phyloP scores from a whole-genome alignment of 371 early-diverging fungal species.

The Actinomucor elegans region DNA sequence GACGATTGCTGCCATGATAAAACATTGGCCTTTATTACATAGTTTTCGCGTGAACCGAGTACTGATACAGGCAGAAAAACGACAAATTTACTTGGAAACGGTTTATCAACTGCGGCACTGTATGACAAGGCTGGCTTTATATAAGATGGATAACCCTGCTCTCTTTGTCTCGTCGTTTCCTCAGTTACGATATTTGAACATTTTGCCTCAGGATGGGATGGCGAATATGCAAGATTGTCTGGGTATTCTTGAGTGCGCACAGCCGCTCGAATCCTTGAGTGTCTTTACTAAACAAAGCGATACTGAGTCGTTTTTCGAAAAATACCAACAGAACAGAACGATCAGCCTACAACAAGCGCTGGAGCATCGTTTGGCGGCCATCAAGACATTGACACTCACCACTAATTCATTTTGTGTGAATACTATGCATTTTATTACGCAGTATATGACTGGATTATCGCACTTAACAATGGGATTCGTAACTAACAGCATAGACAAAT shows the following conservation, averaged over 20 bases:
- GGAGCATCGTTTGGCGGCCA: background rate
- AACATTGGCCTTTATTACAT: background rate
- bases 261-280: background rate
- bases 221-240: background rate
- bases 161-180: constrained; percentile 2
- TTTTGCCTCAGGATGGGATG: background rate
- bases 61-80: background rate
- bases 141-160: background rate
- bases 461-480: background rate
- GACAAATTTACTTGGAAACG: constrained; percentile 5
- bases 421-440: constrained; percentile 4
- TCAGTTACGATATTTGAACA: constrained; percentile 3
- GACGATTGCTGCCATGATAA: background rate
- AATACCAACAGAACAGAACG: background rate
- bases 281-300: background rate
- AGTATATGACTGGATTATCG: background rate
- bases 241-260: background rate
- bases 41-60: constrained; percentile 5
- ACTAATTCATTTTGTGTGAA: background rate
- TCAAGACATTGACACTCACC: background rate
- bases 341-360: background rate
- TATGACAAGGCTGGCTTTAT: background rate
- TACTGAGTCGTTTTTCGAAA: background rate
- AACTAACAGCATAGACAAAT: background rate
- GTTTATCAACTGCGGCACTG: constrained; percentile 1